phyloP scores from a whole-genome alignment of 2,329 filamentous ascomycete genomes.

The Talaromyces sp. region DNA sequence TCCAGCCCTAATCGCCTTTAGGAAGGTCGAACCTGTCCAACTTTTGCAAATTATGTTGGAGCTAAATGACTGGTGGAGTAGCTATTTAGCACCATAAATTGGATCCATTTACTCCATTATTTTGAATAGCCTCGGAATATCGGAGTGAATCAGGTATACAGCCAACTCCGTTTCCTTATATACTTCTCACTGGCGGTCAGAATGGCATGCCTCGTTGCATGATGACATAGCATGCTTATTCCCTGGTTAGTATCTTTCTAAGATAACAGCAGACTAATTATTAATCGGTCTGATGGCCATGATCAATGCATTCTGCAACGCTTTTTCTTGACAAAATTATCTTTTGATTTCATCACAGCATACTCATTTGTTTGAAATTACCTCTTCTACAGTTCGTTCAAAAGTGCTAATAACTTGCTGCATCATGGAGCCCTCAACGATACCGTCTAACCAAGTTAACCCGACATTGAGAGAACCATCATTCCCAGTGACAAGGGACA shows the following conservation, averaged over 20 bases:
- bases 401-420: not conserved
- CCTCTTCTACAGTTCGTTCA: not conserved
- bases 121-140: not conserved
- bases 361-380: not conserved
- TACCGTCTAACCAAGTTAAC: constrained; percentile 5
- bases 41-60: not conserved
- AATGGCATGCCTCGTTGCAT: not conserved
- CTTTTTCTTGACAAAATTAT: too few species aligned
- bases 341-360: not conserved
- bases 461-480: constrained; percentile 6
- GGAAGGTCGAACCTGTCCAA: constrained; percentile 7
- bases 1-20: constrained; percentile 6
- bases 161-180: not conserved
- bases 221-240: not conserved
- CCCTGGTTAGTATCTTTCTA: not conserved
- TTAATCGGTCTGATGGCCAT: too few species aligned
- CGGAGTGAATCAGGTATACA: too few species aligned
- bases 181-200: not conserved
- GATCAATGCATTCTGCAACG: too few species aligned
- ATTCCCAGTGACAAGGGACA: constrained; percentile 12
- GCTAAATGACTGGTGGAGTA: not conserved
- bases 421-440: not conserved
- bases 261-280: too few species aligned
- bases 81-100: not conserved
- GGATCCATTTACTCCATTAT: not conserved